Evolutionary conservation across 345 rosid species (phyloP), one percentile per base, ranked within the genome.

Genomic region (Draba incana): DNA sequence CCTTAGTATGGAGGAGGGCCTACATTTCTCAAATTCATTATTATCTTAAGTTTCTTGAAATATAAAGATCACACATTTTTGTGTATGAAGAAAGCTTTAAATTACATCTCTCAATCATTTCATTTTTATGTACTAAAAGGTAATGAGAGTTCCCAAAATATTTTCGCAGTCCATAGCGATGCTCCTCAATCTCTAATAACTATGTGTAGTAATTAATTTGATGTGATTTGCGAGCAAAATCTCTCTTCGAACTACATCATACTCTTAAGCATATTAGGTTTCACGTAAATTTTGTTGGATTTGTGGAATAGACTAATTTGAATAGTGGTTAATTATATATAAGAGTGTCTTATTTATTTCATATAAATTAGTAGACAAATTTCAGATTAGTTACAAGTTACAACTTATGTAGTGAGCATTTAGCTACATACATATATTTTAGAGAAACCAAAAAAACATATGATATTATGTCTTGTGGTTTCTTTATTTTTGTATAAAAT

Each of bases 331-430:
- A 33, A 2, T 20, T n/a, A 43, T 44, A 48, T 28, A 50, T 11
- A 25, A 25, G 55, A 63, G 10, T 20, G 20, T 16, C 31, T 14
- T 47, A 20, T 68, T 68, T 57, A 66, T 66, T 66, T 56, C 10
- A 20, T 55, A 66, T 15, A 66, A 57, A 58, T 51, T 33, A 59
- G 62, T 35, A 66, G 13, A 51, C 62, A 74, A 59, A 1, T 67
- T 20, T 38, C 9, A 60, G 68, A 74, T 61, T 61, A 67, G 78
- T 74, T 67, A 67, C 73, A 74, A 67, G 78, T 74, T 67, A 67
- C 73, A 74, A 67, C 58, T 74, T 67, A 74, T 53, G 62, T 33
- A 27, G 51, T 67, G 68, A 67, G 27, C 46, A 51, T 74, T 69
- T 66, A 50, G 20, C 41, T 61, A 61, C 44, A 66, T 60, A 60